A percentile compares a stretch with the other conserved stretches of the same genome.
phyloP scores from a whole-genome alignment of 1,284 basidiomycete species.

The Fomitiporia mediterranea region DNA sequence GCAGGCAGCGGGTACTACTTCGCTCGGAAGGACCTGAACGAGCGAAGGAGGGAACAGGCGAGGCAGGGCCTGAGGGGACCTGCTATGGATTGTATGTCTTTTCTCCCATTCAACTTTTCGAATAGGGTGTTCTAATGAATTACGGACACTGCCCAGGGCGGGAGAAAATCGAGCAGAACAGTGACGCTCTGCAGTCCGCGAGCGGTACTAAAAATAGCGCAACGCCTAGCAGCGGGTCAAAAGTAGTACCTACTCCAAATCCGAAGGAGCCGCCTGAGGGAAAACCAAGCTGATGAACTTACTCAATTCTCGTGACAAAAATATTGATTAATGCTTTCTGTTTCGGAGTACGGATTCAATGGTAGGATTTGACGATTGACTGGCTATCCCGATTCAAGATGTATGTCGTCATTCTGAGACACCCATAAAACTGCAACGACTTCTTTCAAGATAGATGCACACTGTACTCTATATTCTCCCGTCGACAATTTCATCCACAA shows the following conservation, averaged over 20 bases:
- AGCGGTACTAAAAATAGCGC: neutral
- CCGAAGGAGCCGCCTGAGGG: neutral
- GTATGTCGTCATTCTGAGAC: neutral
- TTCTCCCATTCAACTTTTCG: neutral
- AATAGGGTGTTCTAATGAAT: neutral
- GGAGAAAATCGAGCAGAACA: neutral
- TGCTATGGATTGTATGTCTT: conserved; percentile 36
- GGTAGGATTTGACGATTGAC: neutral
- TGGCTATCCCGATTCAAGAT: neutral
- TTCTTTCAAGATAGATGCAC: too few species aligned
- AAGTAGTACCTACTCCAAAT: neutral
- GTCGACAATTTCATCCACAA: neutral
- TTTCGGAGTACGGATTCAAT: too few species aligned
- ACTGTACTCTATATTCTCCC: neutral
- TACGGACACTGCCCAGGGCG: neutral
- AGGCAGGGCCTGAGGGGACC: conserved; percentile 31
- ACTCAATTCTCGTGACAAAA: neutral
- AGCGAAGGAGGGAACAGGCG: conserved; percentile 33
- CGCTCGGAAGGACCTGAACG: conserved; percentile 41
- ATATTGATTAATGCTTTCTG: conserved; percentile 1
- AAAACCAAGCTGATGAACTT: neutral
- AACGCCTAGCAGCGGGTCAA: too few species aligned
- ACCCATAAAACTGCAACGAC: neutral
- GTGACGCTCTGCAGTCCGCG: too few species aligned
- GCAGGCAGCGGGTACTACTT: conserved; percentile 43